Base-by-base conservation (phyloP, 306 rosid species). In the Begonia masoniana region DNA sequence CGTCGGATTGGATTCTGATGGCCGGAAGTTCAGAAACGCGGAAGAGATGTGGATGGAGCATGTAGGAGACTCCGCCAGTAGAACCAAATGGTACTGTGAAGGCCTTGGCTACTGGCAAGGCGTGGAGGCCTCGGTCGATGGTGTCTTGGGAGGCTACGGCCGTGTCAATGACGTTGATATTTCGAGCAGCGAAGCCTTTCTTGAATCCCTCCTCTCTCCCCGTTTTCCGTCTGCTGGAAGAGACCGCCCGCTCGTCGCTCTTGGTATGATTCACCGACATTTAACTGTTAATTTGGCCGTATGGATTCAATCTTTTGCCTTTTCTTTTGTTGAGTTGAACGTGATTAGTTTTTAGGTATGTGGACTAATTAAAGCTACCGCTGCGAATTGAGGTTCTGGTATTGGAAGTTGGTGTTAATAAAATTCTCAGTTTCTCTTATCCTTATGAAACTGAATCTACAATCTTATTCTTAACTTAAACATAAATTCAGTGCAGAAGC, bases 71-170 rank as follows among this genome's bases (percentile, higher is more conserved):
- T 43, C 67, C 15, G 64, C 60, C 68, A 91, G 74, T 73, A 81
- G 78, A 70, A 80, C 75, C 4, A 66, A 74, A 9, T 91, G 97
- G 96, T 91, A 91, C 61, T 71, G 73, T 19, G 61, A 81, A 15
- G 97, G 97, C 51, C 81, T 91, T 50, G 87, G 91, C 45, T 91
- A 91, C 63, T 91, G 97, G 97, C 76, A 91, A 78, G 88, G 82
- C 26, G 86, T 91, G 52, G 88, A 81, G 58, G 94, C 97, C 23
- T 85, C 84, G 6, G 56, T 78, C n/a, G 85, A 91, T 56, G 97
- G 97, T 26, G 94, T 91, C 4, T 70, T 91, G 66, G 96, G 97
- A 50, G 97, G 97, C 14, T 85, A 24, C 70, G 83, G 79, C 41
- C 76, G 65, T 47, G 84, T 86, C 59, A 78, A 72, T 62, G 78